A percentile compares a stretch with the other conserved stretches of the same genome.
Conservation (phyloP, 176 grass and related monocot genomes). For the Paspalum vaginatum region DNA sequence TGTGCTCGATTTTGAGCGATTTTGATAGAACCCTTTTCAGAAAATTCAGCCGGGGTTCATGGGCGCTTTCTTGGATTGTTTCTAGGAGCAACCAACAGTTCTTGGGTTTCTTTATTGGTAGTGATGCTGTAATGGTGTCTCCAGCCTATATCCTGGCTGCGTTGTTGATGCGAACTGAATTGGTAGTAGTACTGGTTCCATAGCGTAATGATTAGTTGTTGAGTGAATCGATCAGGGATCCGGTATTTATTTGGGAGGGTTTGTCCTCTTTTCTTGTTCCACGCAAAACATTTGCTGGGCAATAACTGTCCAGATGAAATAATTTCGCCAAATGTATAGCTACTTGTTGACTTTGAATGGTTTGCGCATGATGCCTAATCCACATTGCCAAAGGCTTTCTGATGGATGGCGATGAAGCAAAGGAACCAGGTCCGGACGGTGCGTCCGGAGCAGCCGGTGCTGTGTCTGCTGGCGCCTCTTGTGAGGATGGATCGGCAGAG, state of each 20-base stretch:
- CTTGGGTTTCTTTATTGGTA: neutral
- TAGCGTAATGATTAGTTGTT: neutral
- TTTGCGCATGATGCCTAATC: neutral
- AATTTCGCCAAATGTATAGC: neutral
- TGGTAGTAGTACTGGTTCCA: neutral
- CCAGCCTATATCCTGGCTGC: neutral
- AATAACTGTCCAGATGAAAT: neutral
- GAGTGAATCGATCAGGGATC: neutral
- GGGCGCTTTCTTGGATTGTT: neutral
- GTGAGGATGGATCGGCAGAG: neutral
- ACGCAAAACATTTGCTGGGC: neutral
- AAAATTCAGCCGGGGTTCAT: neutral
- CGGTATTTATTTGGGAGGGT: neutral
- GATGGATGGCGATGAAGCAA: conserved; percentile 25
- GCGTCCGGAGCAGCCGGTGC: neutral
- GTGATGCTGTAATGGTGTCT: neutral
- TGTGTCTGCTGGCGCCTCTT: neutral
- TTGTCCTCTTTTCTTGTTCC: neutral
- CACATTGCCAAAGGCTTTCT: conserved; percentile 5
- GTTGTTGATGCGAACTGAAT: neutral
- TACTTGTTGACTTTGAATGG: neutral
- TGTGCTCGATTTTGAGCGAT: neutral
- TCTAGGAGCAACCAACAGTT: neutral
- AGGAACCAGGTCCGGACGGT: neutral
- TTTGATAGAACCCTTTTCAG: neutral